Conservation (phyloP, 2,329 filamentous ascomycete species). For the Penicillium carneum region DNA sequence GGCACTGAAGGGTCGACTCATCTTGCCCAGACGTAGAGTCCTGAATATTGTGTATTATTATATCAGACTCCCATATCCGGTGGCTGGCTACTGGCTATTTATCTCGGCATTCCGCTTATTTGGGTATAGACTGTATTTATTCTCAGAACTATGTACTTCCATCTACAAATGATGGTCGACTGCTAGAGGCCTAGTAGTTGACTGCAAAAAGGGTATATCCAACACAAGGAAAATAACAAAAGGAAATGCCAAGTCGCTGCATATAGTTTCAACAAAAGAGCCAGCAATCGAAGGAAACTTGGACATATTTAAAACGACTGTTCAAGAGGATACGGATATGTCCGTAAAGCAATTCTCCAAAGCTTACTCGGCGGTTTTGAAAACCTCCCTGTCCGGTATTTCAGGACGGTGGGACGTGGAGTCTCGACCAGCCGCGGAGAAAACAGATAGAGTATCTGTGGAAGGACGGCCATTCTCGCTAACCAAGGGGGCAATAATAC, state of each 20-base stretch:
- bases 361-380: conserved; percentile 40
- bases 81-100: conserved; percentile 7
- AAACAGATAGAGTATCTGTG: conserved; percentile 36
- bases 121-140: conserved; percentile 9
- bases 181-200: neutral
- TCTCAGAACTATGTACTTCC: neutral
- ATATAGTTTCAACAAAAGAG: neutral
- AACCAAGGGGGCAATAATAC: conserved; percentile 35
- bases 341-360: conserved; percentile 7
- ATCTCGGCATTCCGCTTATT: neutral
- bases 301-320: neutral
- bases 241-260: neutral
- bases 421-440: conserved; percentile 14
- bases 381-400: conserved; percentile 42
- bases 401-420: conserved; percentile 33
- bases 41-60: conserved; percentile 5
- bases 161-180: neutral
- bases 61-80: conserved; percentile 1
- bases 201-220: conserved; percentile 13
- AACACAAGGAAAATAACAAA: neutral
- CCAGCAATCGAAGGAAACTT: neutral
- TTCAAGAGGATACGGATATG: conserved; percentile 2
- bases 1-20: conserved; percentile 34
- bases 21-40: neutral
- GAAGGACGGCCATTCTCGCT: conserved; percentile 34